Percentiles rank a stretch among this genome's conserved stretches.
phyloP scores from a whole-genome alignment of 1,139 yeast species.

The Insectozyma bohioensis region DNA sequence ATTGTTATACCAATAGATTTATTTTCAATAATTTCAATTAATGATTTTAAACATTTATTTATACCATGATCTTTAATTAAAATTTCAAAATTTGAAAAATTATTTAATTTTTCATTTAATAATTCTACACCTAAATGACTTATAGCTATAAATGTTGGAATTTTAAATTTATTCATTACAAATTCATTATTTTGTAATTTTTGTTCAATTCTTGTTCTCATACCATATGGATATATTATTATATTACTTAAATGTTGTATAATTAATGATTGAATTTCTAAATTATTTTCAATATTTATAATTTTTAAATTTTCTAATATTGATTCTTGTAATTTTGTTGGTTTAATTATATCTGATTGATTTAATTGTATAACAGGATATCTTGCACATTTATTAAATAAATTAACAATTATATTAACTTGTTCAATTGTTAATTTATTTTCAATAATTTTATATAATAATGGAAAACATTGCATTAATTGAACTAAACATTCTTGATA shows the following conservation, averaged over 20 bases:
- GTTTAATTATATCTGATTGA: conserved; percentile 30
- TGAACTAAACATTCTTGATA: conserved; percentile 60
- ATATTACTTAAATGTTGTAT: conserved; percentile 55
- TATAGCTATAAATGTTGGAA: conserved; percentile 69
- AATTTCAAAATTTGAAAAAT: conserved; percentile 27
- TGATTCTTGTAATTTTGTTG: conserved; percentile 54
- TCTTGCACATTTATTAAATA: conserved; percentile 59
- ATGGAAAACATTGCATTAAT: conserved; percentile 50
- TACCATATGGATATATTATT: conserved; percentile 57
- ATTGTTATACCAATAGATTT: conserved; percentile 37
- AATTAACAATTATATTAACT: conserved; percentile 42
- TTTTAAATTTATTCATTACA: conserved; percentile 34
- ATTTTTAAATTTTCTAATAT: conserved; percentile 45
- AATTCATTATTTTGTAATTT: conserved; percentile 27
- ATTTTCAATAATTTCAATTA: conserved; percentile 27
- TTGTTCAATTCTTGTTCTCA: conserved; percentile 51
- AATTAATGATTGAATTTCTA: conserved; percentile 42
- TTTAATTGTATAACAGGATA: conserved; percentile 64
- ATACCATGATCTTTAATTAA: conserved; percentile 50
- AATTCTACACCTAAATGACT: conserved; percentile 51
- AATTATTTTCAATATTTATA: conserved; percentile 31
- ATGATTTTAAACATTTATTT: conserved; percentile 22
- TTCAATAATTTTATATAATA: conserved; percentile 38
- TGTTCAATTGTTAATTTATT: conserved; percentile 29
- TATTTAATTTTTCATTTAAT: conserved; percentile 35